Evolutionary conservation across 2,329 filamentous ascomycete species (phyloP), one percentile per base, ranked within the genome.

Genomic region (Paraphaeosphaeria minitans): DNA sequence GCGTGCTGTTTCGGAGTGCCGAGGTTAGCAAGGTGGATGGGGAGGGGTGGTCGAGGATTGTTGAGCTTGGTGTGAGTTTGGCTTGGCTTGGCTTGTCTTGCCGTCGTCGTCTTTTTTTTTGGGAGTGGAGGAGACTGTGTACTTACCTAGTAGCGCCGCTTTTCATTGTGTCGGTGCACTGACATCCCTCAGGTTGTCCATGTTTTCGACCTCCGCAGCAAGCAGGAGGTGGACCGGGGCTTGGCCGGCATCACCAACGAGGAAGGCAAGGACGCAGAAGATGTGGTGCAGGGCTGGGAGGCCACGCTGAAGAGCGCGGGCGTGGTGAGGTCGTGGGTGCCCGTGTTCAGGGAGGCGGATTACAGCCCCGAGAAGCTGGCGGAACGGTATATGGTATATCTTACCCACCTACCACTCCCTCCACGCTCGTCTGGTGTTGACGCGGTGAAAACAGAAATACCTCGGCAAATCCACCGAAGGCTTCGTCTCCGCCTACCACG

Each of bases 191-290:
- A 54, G 56, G 84, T 94, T 64, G 82, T 79, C 24, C 80, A 83
- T 62, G 83, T 91, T 53, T 93, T 87, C 72, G 90, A 93, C 77
- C 79, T 93, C 10, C 84, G 90, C 55, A 89, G 85, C 27, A 75
- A 77, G 19, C 77, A 80, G 19, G 88, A 91, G 77, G 84, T 90
- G 53, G 75, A 83, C 56, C 74, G 76, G 27, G 74, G 66, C 1
- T 72, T 67, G 67, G 58, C 56, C 0, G 68, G 64, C 3, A 56
- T 68, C 27, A 59, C 64, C 0, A 67, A 64, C 10, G 67, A 68
- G 24, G 67, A 66, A 71, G 77, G 68, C 68, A 78, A 69, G 62
- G 76, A 64, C 60, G 70, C 16, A 48, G 57, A 75, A 52, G 75
- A 79, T 4, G 74, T 82, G 2, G 60, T 56, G 6, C 63, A 64